These are phyloP conservation scores for Yueomyces sp. DNA, from an alignment of 1,139 yeast species.

Conservation along the genomic window DNA sequence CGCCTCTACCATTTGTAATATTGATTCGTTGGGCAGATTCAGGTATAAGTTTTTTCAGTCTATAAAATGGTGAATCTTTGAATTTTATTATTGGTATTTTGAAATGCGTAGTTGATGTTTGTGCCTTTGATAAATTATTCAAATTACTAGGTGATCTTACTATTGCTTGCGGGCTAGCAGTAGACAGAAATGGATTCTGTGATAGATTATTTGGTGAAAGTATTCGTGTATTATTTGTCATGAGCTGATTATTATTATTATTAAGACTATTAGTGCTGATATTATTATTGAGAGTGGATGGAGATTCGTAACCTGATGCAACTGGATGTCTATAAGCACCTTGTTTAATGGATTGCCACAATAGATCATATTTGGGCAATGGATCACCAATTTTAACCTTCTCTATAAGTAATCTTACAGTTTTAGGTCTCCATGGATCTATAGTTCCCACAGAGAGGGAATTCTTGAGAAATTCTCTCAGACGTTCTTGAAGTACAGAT, in stretches of 20 bases:
- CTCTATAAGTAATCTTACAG: slow-evolving; percentile 32
- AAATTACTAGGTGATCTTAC: not conserved
- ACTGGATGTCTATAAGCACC: slow-evolving; percentile 14
- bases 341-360: slow-evolving; percentile 13
- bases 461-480: slow-evolving; percentile 29
- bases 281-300: not conserved
- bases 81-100: slow-evolving; percentile 25
- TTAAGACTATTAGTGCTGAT: not conserved
- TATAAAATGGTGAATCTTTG: slow-evolving; percentile 39
- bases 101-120: not conserved
- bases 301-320: slow-evolving; percentile 12
- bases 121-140: not conserved
- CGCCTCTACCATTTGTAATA: slow-evolving; percentile 29
- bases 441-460: slow-evolving; percentile 24
- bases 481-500: slow-evolving; percentile 36
- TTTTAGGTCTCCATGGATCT: slow-evolving; percentile 32
- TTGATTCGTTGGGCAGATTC: slow-evolving; percentile 32
- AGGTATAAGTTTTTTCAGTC: slow-evolving; percentile 30
- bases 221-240: not conserved
- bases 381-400: slow-evolving; percentile 26
- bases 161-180: not conserved
- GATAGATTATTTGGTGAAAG: not conserved
- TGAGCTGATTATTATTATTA: not conserved
- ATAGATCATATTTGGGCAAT: slow-evolving; percentile 29
- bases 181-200: not conserved